A percentile compares a stretch with the other conserved stretches of the same genome.
phyloP scores from a whole-genome alignment of 306 rosid genomes.

The Quercus gilva region DNA sequence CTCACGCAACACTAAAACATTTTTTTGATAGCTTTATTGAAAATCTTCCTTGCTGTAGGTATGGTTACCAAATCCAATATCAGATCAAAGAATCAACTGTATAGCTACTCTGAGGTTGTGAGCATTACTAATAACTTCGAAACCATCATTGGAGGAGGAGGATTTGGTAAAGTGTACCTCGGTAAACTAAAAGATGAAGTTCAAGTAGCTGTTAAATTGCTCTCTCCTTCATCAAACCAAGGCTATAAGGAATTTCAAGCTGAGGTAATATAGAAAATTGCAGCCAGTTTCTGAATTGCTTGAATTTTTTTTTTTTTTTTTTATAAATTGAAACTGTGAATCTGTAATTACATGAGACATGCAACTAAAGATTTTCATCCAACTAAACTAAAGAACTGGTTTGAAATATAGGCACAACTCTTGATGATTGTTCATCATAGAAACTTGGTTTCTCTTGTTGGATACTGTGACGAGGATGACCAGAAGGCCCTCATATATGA shows the following conservation, averaged over 20 bases:
- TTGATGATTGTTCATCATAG: slow-evolving; percentile 24
- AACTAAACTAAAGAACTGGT: neutral
- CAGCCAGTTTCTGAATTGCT: too few relatives aligned
- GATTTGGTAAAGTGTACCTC: slow-evolving; percentile 43
- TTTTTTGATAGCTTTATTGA: neutral
- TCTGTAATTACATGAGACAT: too few relatives aligned
- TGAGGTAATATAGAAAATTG: slow-evolving; percentile 1
- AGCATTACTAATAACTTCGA: slow-evolving; percentile 34
- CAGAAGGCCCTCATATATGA: slow-evolving; percentile 21
- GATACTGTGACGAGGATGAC: slow-evolving; percentile 21
- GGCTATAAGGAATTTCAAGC: neutral
- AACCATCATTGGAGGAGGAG: slow-evolving; percentile 42
- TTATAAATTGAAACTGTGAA: too few relatives aligned
- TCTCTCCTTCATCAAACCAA: too few relatives aligned
- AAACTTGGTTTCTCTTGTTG: slow-evolving; percentile 30
- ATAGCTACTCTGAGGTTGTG: slow-evolving; percentile 25
- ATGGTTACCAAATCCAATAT: neutral
- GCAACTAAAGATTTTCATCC: neutral
- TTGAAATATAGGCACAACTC: neutral
- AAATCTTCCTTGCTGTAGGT: neutral
- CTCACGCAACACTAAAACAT: neutral
- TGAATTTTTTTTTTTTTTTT: too few relatives aligned
- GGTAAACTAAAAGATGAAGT: slow-evolving; percentile 20
- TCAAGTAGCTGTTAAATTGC: neutral
- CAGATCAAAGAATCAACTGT: slow-evolving; percentile 13